Base-by-base conservation (phyloP, 179 eudicot genomes). In the Silene noctiflora region DNA sequence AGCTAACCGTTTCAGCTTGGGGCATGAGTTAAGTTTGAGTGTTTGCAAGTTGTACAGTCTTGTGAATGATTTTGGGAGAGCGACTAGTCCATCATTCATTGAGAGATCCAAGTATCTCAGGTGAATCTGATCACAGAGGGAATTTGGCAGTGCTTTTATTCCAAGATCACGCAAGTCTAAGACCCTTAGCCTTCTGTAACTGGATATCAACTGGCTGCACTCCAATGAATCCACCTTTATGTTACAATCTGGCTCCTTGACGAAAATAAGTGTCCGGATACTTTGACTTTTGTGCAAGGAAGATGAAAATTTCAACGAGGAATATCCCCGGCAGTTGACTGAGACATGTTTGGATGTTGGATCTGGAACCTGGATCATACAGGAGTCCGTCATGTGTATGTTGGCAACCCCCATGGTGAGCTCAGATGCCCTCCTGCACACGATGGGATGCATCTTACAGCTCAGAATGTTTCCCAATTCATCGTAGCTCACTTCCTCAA, bases 61-160 rank as follows among this genome's bases (percentile, higher is more conserved):
- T 59, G 82, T 68, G 66, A 86, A 19, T 0, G 89, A 84, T 29
- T 64, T 60, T 8, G 89, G 84, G 33, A 86, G 78, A 12, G 71
- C 25, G 60, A 53, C 60, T 3, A 86, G 66, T 31, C 33, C 20
- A 14, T 79, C 77, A 42, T 69, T 61, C 77, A 56, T 71, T 11
- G 84, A 77, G 19, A 86, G 56, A 69, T 79, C 79, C 10, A 86
- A 71, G 29, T 78, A 80, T 58, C 85, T 78, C 29, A 86, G 67
- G 76, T 78, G 79, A 65, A 86, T 77, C 1, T 84, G 66, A 11
- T 64, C 56, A 33, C 64, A 78, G 9, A 83, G 59, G 42, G 80
- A 84, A 64, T 48, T 61, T 0, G 85, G 79, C 29, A 86, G 66
- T 22, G 61, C 67, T 9, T 69, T 62, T 12, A 86, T 16, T 9